Evolutionary conservation across 352 stramenopile genomes (phyloP).

Genomic region (Thraustotheca clavata): DNA sequence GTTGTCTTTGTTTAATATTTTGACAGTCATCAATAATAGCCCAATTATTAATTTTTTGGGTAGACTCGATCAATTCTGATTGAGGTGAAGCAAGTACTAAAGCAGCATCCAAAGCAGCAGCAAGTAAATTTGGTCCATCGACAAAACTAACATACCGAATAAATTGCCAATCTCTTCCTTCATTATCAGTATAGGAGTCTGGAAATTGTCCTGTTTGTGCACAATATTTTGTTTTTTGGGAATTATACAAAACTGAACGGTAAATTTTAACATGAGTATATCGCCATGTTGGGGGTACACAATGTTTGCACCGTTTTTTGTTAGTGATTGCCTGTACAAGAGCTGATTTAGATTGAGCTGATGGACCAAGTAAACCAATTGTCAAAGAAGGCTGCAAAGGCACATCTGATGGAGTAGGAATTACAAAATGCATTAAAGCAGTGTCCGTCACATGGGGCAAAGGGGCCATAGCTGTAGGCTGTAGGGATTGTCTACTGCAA

Average conservation of each 20-base stretch:
- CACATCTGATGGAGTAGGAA: too few relatives aligned
- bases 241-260: not conserved
- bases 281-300: not conserved
- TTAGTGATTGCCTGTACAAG: not conserved
- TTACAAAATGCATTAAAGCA: too few relatives aligned
- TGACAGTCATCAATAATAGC: too few relatives aligned
- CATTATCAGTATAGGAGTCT: not conserved
- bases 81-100: too few relatives aligned
- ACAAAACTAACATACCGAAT: not conserved
- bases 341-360: not conserved
- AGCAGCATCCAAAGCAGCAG: not conserved
- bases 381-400: too few relatives aligned
- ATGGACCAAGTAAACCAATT: not conserved
- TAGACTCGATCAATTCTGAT: too few relatives aligned
- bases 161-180: not conserved
- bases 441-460: not conserved
- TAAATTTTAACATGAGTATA: not conserved
- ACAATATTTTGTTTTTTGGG: too few relatives aligned
- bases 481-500: not conserved
- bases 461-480: not conserved
- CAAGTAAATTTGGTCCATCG: not conserved
- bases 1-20: too few relatives aligned
- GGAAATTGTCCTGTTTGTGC: not conserved
- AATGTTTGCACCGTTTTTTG: not conserved
- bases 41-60: too few relatives aligned